These are phyloP conservation scores for Trichoderma hamatum DNA, from an alignment of 2,329 filamentous ascomycete species.

Conservation along the genomic window DNA sequence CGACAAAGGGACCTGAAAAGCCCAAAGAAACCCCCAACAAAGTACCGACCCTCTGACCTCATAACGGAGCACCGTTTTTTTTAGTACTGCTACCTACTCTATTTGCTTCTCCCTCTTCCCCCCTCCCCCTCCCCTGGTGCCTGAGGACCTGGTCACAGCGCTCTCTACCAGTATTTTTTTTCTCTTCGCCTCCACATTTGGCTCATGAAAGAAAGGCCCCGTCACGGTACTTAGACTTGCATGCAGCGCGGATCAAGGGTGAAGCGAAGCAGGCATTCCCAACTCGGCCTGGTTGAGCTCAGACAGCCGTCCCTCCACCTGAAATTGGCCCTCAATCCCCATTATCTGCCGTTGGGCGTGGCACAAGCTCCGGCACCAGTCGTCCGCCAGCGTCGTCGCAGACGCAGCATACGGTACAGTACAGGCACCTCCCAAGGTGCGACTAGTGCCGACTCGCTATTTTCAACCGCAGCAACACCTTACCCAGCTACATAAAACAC, in stretches of 20 bases:
- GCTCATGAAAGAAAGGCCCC: constrained; percentile 11
- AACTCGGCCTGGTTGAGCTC: constrained; percentile 36
- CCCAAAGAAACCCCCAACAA: background rate
- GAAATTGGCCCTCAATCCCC: constrained; percentile 19
- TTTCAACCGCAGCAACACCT: background rate
- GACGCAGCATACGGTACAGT: background rate
- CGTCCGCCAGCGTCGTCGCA: constrained; percentile 12
- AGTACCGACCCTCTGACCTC: constrained; percentile 1
- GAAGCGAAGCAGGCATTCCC: constrained; percentile 42
- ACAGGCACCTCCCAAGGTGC: background rate
- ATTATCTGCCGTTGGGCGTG: constrained; percentile 10
- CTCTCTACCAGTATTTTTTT: background rate
- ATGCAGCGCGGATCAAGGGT: constrained; percentile 55
- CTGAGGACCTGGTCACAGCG: constrained; percentile 17
- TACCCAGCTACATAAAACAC: background rate
- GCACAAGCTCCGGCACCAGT: constrained; percentile 23
- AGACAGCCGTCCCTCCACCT: constrained; percentile 17
- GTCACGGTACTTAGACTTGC: constrained; percentile 32
- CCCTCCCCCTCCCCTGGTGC: constrained; percentile 13
- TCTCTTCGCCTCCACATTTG: constrained; percentile 20
- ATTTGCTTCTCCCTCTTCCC: background rate
- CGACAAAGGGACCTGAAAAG: background rate
- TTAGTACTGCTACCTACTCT: constrained; percentile 17
- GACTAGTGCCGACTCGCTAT: constrained; percentile 3
- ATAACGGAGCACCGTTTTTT: constrained; percentile 14